These are phyloP conservation scores for Leishmania major DNA, from an alignment of 208 protist genomes.

Conservation along the genomic window DNA sequence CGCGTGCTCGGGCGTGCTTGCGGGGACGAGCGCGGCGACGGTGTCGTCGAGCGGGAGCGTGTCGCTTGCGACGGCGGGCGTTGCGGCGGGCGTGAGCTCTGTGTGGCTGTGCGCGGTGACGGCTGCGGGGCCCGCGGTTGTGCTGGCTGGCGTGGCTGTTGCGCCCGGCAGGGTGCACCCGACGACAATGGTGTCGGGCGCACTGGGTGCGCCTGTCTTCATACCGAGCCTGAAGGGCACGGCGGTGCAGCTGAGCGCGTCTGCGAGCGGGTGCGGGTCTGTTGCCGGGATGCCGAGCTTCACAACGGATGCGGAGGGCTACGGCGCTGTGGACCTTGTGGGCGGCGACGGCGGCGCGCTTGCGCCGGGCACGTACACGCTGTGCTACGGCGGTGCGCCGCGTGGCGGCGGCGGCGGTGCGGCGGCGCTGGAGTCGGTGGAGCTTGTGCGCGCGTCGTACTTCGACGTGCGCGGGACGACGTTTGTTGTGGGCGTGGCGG, in stretches of 20 bases:
- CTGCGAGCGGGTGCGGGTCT: constrained; percentile 27
- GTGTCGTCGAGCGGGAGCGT: constrained; percentile 20
- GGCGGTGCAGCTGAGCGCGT: constrained; percentile 45
- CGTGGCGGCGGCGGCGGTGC: constrained; percentile 5
- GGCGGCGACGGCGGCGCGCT: constrained; percentile 23
- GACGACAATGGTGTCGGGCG: constrained; percentile 48
- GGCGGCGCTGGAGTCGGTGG: constrained; percentile 35
- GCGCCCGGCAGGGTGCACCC: constrained; percentile 49
- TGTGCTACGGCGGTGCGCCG: constrained; percentile 38
- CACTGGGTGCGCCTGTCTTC: constrained; percentile 36
- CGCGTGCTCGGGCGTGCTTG: constrained; percentile 31
- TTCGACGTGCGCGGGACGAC: constrained; percentile 51
- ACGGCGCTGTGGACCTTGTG: constrained; percentile 43
- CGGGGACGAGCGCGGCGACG: constrained; percentile 29
- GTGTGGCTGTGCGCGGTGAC: constrained; percentile 52
- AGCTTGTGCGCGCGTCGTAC: constrained; percentile 43
- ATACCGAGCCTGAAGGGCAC: constrained; percentile 45
- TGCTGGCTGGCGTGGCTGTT: constrained; percentile 29
- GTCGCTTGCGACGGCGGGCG: constrained; percentile 24
- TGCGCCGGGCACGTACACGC: constrained; percentile 52
- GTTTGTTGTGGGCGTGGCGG: constrained; percentile 52
- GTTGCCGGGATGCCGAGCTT: constrained; percentile 37
- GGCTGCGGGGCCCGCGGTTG: constrained; percentile 30
- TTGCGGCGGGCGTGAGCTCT: constrained; percentile 22
- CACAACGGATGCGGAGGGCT: constrained; percentile 53